Evolutionary conservation across 1,284 basidiomycete genomes (phyloP), one percentile per base, ranked within the genome.

Genomic region (Moesziomyces aphidis): DNA sequence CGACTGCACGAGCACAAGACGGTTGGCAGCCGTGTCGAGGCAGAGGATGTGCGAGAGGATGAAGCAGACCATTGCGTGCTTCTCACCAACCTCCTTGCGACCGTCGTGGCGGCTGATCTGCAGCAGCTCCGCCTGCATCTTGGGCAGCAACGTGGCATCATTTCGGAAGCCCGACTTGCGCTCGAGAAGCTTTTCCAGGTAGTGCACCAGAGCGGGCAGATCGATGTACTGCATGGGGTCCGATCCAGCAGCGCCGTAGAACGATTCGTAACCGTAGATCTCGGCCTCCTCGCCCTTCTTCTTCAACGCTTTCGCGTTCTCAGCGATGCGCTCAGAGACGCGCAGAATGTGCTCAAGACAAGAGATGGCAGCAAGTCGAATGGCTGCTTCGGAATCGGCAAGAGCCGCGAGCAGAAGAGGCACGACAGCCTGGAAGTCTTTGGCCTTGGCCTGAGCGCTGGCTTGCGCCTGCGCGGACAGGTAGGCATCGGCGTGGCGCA

Each of bases 381-480:
- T 85, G 5, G 81, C 71, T 57, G 84, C 88, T 50, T 89, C 88
- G 0, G 78, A 61, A 74, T 90, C 85, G 71, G 89, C 88, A 4
- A 96, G 79, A 4, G 90, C 89, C 10, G 91, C 87, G 1, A 97
- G 86, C 13, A 97, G 80, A 0, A 90, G 87, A 0, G 95, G 95
- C 1, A 98, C 80, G 15, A 95, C 87, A 0, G 91, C 91, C 86
- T 98, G 96, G 87, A 95, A 96, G 84, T 98, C 88, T 43, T 79
- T 47, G 43, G 58, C 47, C 50, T 61, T 53, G 22, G 47, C 49
- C 36, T 61, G 58, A 13, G 62, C 39, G n/a, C 21, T 23, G 8
- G 60, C 55, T 36, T 54, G 52, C 4, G 47, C 73, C 56, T 56
- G 88, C 19, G 89, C 89, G 39, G 86, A 80, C 19, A 89, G 80